Base-by-base conservation (phyloP, 345 rosid genomes). In the Gossypium stocksii region DNA sequence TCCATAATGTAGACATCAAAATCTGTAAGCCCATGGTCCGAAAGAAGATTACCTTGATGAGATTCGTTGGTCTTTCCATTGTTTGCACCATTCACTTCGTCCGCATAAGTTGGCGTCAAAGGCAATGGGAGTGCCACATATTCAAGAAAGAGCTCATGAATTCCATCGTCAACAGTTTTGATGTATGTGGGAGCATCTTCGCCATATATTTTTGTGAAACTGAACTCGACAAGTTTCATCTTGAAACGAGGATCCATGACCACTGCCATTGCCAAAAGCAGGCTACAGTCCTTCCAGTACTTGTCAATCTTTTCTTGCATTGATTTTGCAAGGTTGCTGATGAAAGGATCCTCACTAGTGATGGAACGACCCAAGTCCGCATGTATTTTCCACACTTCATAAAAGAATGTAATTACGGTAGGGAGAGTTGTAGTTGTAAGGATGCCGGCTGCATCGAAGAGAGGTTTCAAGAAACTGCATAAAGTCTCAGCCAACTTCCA, bases 171-270 rank as follows among this genome's bases (percentile, higher is more conserved):
- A 67, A 94, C 97, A 1, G 85, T 80, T 82, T 90, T 94, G 79
- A 86, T 82, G 66, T 88, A 80, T 11, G 67, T 73, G 1, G 82
- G 89, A 14, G 97, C 91, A 59, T 92, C 97, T 49, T 90, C 94
- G 59, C 97, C 97, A 4, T 77, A 94, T 63, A 94, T 77, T 80
- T 92, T 94, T 2, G 92, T 77, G 85, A 94, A 94, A 77, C 97
- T 92, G 83, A 94, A 94, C 84, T 94, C 97, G 6, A 94, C 93
- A 19, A 94, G 93, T 85, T 92, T 94, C 97, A 92, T 85, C 83
- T 90, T 94, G 85, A 92, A 94, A 64, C 95, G 88, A n/a, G 98
- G 98, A 84, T 94, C 98, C 98, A 94, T 89, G 74, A 89, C 91
- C 7, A 92, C 94, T 5, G 97, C 97, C 72, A 86, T 71, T 7